phyloP scores from a whole-genome alignment of 768 basidiomycete genomes.

The Boletus reticuloceps region DNA sequence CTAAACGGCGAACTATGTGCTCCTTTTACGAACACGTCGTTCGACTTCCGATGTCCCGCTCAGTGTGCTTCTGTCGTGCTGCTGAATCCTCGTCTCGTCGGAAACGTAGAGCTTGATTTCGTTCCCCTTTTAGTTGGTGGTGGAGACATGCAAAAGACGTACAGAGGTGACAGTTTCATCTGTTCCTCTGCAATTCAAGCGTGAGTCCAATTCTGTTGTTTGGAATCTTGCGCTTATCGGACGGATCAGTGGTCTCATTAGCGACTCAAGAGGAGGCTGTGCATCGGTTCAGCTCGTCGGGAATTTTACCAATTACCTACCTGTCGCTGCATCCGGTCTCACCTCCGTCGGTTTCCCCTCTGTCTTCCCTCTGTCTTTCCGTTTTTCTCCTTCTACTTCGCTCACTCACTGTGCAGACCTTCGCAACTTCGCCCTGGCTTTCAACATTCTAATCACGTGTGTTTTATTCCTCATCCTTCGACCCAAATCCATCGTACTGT shows the following conservation, averaged over 20 bases:
- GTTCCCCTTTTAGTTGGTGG: conserved; percentile 84
- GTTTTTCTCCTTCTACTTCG: conserved; percentile 46
- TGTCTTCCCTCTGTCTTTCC: conserved; percentile 69
- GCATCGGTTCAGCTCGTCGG: conserved; percentile 65
- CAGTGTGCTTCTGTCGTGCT: conserved; percentile 62
- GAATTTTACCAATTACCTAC: conserved; percentile 68
- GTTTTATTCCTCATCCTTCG: conserved; percentile 71
- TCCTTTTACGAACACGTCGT: conserved; percentile 58
- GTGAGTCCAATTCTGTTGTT: conserved; percentile 40
- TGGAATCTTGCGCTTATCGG: conserved; percentile 7
- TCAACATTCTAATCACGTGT: conserved; percentile 68
- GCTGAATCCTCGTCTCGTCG: conserved; percentile 73
- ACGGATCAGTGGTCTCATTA: conserved; percentile 56
- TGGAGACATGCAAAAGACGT: conserved; percentile 67
- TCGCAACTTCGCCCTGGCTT: conserved; percentile 64
- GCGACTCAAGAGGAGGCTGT: conserved; percentile 71
- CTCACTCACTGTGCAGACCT: conserved; percentile 70
- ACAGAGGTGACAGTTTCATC: conserved; percentile 82
- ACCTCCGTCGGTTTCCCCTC: conserved; percentile 72
- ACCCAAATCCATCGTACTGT: conserved; percentile 63
- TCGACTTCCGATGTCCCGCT: conserved; percentile 82
- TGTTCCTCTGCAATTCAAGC: conserved; percentile 83
- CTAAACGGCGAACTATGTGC: conserved; percentile 63
- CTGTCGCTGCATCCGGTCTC: conserved; percentile 58
- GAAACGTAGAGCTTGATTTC: conserved; percentile 60